A percentile compares a stretch with the other conserved stretches of the same genome.
phyloP scores from a whole-genome alignment of 208 protist species.

The Phytomonas serpens region DNA sequence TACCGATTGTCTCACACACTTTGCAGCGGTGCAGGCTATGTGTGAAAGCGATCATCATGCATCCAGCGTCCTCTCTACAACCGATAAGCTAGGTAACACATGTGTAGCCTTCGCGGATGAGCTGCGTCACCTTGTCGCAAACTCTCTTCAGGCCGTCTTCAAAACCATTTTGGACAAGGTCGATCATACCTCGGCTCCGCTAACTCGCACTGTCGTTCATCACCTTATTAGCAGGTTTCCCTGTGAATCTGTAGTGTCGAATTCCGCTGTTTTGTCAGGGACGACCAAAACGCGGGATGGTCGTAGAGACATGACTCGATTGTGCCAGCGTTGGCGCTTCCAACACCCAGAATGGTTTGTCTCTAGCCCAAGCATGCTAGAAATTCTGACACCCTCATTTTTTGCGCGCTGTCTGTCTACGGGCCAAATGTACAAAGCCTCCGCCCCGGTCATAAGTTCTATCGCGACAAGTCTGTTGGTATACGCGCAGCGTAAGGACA shows the following conservation, averaged over 20 bases:
- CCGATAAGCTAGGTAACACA: not conserved
- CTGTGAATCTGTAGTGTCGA: conserved; percentile 20
- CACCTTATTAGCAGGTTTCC: conserved; percentile 43
- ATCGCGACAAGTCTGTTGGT: conserved; percentile 47
- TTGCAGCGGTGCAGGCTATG: conserved; percentile 25
- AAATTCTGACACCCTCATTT: conserved; percentile 45
- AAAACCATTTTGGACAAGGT: conserved; percentile 18
- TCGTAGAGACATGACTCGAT: not conserved
- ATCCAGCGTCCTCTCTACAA: not conserved
- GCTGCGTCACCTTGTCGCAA: conserved; percentile 37
- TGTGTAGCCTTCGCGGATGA: conserved; percentile 41
- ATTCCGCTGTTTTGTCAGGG: not conserved
- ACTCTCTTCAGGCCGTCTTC: conserved; percentile 43
- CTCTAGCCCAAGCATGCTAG: conserved; percentile 48
- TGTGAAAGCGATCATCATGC: conserved; percentile 11
- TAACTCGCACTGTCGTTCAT: conserved; percentile 26
- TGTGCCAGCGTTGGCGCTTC: conserved; percentile 2
- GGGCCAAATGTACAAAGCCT: conserved; percentile 19
- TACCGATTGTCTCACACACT: conserved; percentile 53
- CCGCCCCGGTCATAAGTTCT: conserved; percentile 28
- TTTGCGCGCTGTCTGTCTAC: conserved; percentile 31
- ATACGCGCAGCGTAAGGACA: conserved; percentile 35
- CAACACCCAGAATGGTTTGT: conserved; percentile 24
- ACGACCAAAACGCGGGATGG: not conserved
- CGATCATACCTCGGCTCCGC: conserved; percentile 2